Percentiles rank a stretch among this genome's conserved stretches.
Evolutionary conservation across 1,284 basidiomycete genomes (phyloP).

Genomic region (Tilletia walkeri): DNA sequence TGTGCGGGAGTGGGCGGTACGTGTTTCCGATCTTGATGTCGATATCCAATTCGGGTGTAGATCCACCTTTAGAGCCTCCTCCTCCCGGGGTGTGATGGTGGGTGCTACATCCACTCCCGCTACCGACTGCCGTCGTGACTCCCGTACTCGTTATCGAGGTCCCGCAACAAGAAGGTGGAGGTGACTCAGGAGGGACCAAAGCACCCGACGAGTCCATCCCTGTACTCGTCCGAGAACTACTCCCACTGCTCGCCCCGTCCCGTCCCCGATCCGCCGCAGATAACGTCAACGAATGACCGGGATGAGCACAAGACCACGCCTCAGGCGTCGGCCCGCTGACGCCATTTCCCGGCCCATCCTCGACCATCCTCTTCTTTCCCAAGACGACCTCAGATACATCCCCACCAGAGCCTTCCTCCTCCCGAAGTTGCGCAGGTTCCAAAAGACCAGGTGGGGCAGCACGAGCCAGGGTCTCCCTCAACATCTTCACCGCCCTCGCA

Average conservation of each 20-base stretch:
- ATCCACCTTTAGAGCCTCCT: too few relatives aligned
- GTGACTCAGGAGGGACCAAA: too few relatives aligned
- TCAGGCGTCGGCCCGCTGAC: background rate
- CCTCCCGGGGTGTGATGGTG: too few relatives aligned
- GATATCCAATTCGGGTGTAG: slow-evolving; percentile 16
- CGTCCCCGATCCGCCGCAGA: too few relatives aligned
- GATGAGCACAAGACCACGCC: background rate
- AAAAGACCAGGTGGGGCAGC: slow-evolving; percentile 1
- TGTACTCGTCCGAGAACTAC: too few relatives aligned
- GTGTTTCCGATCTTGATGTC: slow-evolving; percentile 48
- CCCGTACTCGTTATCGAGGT: too few relatives aligned
- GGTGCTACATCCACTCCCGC: too few relatives aligned
- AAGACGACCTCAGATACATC: background rate
- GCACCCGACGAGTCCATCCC: too few relatives aligned
- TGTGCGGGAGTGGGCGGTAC: slow-evolving; percentile 38
- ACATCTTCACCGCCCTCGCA: slow-evolving; percentile 45
- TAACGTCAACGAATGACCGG: background rate
- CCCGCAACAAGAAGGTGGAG: too few relatives aligned
- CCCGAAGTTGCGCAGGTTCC: background rate
- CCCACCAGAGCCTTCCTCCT: too few relatives aligned
- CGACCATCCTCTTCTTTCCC: background rate
- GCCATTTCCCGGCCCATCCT: background rate
- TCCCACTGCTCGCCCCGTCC: too few relatives aligned
- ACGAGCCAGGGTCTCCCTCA: slow-evolving; percentile 30
- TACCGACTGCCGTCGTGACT: too few relatives aligned